Conservation (phyloP, 2,329 filamentous ascomycete species). For the Plenodomus lindquistii region DNA sequence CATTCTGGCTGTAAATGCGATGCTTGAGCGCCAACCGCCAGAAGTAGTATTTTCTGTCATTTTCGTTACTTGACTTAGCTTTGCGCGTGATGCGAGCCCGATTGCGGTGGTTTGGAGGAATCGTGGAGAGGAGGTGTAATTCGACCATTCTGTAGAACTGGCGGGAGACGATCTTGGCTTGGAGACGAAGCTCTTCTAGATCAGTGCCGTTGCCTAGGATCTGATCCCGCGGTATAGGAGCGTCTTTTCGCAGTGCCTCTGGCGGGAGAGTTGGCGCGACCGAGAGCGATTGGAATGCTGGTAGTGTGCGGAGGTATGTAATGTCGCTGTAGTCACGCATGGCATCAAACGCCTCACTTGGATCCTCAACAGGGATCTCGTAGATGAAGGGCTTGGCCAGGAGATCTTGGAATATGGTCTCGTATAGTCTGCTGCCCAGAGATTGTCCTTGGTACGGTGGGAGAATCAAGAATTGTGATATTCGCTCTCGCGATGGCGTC, state of each 20-base stretch:
- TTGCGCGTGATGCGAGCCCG: slow-evolving; percentile 51
- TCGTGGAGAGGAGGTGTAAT: slow-evolving; percentile 69
- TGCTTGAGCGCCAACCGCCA: slow-evolving; percentile 80
- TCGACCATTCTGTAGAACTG: slow-evolving; percentile 77
- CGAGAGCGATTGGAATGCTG: slow-evolving; percentile 61
- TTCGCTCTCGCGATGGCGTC: slow-evolving; percentile 76
- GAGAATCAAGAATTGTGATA: slow-evolving; percentile 92
- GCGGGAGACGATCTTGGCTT: slow-evolving; percentile 73
- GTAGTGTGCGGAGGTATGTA: slow-evolving; percentile 61
- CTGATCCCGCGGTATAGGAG: slow-evolving; percentile 53
- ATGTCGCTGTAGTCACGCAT: slow-evolving; percentile 77
- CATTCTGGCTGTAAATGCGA: slow-evolving; percentile 75
- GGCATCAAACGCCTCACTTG: slow-evolving; percentile 83
- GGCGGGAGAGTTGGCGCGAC: slow-evolving; percentile 54
- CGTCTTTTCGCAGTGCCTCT: slow-evolving; percentile 57
- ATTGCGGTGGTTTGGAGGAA: slow-evolving; percentile 54
- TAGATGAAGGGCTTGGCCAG: slow-evolving; percentile 68
- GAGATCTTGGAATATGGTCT: slow-evolving; percentile 73
- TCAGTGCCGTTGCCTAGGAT: slow-evolving; percentile 62
- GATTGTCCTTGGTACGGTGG: slow-evolving; percentile 83
- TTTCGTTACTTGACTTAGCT: slow-evolving; percentile 55
- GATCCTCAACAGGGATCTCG: slow-evolving; percentile 93
- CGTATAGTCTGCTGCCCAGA: slow-evolving; percentile 80
- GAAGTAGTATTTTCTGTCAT: slow-evolving; percentile 67
- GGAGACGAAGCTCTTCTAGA: slow-evolving; percentile 60